A percentile compares a stretch with the other conserved stretches of the same genome.
These are phyloP conservation scores for Magnolia changhungtana DNA, from an alignment of 164 flowering plant species.

Conservation along the genomic window DNA sequence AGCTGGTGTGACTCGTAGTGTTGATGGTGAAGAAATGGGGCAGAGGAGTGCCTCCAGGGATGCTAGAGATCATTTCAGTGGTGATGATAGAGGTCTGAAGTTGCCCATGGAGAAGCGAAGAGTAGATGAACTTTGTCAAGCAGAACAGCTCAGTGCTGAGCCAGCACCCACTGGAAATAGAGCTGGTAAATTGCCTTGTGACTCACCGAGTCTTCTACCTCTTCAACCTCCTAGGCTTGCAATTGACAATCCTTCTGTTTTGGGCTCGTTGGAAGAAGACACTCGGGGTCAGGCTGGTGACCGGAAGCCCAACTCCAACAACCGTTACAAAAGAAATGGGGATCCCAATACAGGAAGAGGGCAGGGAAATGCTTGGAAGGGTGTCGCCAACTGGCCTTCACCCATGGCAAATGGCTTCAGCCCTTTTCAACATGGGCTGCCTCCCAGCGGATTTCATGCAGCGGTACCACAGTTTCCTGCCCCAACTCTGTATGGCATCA, in stretches of 20 bases:
- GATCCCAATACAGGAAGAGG: constrained; percentile 56
- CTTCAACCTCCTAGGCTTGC: constrained; percentile 26
- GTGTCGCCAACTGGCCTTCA: constrained; percentile 70
- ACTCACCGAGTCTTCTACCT: constrained; percentile 43
- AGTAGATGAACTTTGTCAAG: constrained; percentile 45
- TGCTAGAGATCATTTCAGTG: constrained; percentile 38
- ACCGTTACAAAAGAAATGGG: constrained; percentile 53
- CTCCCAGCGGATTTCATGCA: constrained; percentile 61
- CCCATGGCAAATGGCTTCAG: constrained; percentile 68
- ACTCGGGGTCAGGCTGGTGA: constrained; percentile 20
- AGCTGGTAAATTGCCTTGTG: constrained; percentile 17
- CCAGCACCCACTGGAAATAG: constrained; percentile 27
- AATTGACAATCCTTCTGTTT: constrained; percentile 7
- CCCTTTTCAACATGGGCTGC: constrained; percentile 75
- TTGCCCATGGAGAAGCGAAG: constrained; percentile 32
- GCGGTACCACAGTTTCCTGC: constrained; percentile 66
- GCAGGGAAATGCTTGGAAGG: constrained; percentile 75
- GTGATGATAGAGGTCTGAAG: constrained; percentile 56
- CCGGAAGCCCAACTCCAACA: constrained; percentile 23
- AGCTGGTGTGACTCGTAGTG: constrained; percentile 36
- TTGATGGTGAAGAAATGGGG: constrained; percentile 66
- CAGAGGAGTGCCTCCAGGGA: constrained; percentile 49
- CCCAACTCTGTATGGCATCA: constrained; percentile 59
- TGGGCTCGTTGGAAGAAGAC: constrained; percentile 48
- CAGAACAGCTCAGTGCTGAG: constrained; percentile 37